Evolutionary conservation across 1,284 basidiomycete species (phyloP), one percentile per base, ranked within the genome.

Genomic region (Boletus sp.): DNA sequence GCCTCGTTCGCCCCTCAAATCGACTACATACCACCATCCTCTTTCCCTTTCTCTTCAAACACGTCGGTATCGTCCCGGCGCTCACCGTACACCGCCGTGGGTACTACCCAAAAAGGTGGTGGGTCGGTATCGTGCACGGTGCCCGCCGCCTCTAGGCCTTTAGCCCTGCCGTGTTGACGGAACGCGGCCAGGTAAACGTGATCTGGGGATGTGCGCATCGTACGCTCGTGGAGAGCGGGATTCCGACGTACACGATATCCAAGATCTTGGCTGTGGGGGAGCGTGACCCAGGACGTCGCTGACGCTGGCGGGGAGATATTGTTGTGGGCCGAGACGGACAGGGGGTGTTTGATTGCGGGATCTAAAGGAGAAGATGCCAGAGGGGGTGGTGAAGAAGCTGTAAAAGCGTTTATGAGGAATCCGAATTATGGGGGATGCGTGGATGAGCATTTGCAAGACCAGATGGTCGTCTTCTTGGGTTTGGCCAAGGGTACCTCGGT

Each of bases 401-500:
- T 85, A 6, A 67, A 75, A 14, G 83, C 86, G 65, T 71, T 91
- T 7, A 62, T 83, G 44, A 76, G 75, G 59, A 88, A 84, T 51
- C 67, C 91, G 55, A 71, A 79, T 10, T 79, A 83, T 35, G 87
- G 79, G 10, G 89, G 87, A 28, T 89, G 87, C 63, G 85, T 91
- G 4, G 90, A 91, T 62, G 88, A 89, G 62, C 77, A 81, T 66
- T 62, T 84, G 68, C 83, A 90, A 78, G 90, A 92, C 70, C 90
- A 91, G 68, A 85, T 91, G 40, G 84, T 91, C 58, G 81, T 91
- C 44, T 87, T 90, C 68, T 82, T 91, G 73, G 88, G 88, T 14
- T 78, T 91, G 17, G 88, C 89, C 8, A 74, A 84, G 52, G 88
- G 88, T 6, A 78, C 66, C 30, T 90, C 88, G 9, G 76, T 76